Conservation (phyloP, 2,329 filamentous ascomycete species). For the Monilinia fructigena region DNA sequence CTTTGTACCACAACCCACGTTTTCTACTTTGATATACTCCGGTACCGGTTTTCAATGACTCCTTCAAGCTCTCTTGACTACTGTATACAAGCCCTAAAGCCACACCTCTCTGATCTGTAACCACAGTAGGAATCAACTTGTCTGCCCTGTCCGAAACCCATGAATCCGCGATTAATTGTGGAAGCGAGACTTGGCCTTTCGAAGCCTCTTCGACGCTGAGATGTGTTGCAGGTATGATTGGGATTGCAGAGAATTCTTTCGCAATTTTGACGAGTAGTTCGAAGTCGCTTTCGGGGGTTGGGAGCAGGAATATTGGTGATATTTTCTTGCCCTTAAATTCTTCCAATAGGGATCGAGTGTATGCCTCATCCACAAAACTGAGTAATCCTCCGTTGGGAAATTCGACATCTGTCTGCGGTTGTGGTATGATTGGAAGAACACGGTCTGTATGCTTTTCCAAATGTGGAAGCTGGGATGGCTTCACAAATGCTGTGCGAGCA, state of each 20-base stretch:
- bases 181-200: constrained; percentile 60
- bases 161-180: constrained; percentile 68
- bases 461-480: constrained; percentile 62
- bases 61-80: constrained; percentile 83
- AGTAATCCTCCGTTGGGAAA: constrained; percentile 38
- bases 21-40: constrained; percentile 95
- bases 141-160: constrained; percentile 82
- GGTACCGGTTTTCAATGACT: constrained; percentile 75
- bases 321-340: constrained; percentile 33
- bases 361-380: constrained; percentile 44
- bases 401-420: constrained; percentile 18
- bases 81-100: constrained; percentile 92
- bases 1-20: constrained; percentile 94
- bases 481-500: constrained; percentile 80
- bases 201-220: constrained; percentile 67
- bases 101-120: constrained; percentile 82
- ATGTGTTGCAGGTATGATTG: constrained; percentile 68
- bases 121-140: constrained; percentile 82
- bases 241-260: constrained; percentile 51
- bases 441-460: constrained; percentile 57
- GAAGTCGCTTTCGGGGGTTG: constrained; percentile 28
- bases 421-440: constrained; percentile 49
- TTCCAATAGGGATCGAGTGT: constrained; percentile 38
- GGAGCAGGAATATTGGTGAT: constrained; percentile 36
- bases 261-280: constrained; percentile 32